Evolutionary conservation across 192 early-diverging fungal genomes (phyloP).

Genomic region (Spizellomyces sp.): DNA sequence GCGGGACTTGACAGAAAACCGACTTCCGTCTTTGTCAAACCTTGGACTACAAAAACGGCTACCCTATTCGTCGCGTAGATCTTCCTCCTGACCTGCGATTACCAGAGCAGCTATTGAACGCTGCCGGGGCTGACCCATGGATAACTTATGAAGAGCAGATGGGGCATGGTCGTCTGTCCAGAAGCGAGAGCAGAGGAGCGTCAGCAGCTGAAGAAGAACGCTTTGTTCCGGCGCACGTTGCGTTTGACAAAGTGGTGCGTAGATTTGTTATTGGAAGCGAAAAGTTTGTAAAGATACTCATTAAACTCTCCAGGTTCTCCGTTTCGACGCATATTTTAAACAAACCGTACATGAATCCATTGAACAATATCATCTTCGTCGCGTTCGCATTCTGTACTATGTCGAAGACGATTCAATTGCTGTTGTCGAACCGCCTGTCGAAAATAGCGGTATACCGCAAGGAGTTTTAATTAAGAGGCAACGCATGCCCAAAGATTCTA

Average conservation of each 20-base stretch:
- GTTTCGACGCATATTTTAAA: constrained; percentile 68
- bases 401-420: constrained; percentile 69
- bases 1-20: constrained; percentile 39
- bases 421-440: constrained; percentile 65
- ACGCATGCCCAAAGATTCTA: constrained; percentile 54
- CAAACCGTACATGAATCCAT: constrained; percentile 61
- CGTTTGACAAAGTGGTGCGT: constrained; percentile 66
- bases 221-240: constrained; percentile 62
- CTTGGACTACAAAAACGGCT: constrained; percentile 60
- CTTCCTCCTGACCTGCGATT: constrained; percentile 30
- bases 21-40: constrained; percentile 57
- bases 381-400: constrained; percentile 60
- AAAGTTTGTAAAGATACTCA: background rate
- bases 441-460: constrained; percentile 64
- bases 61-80: constrained; percentile 48
- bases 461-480: constrained; percentile 68
- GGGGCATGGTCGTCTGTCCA: background rate
- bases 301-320: constrained; percentile 45
- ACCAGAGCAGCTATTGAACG: constrained; percentile 40
- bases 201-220: constrained; percentile 12
- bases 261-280: background rate
- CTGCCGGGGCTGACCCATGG: constrained; percentile 39
- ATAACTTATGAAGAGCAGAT: constrained; percentile 43
- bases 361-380: constrained; percentile 65
- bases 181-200: constrained; percentile 12